Conservation (phyloP, 1,139 yeast genomes). For the Cylindricascospora bacillispora region DNA sequence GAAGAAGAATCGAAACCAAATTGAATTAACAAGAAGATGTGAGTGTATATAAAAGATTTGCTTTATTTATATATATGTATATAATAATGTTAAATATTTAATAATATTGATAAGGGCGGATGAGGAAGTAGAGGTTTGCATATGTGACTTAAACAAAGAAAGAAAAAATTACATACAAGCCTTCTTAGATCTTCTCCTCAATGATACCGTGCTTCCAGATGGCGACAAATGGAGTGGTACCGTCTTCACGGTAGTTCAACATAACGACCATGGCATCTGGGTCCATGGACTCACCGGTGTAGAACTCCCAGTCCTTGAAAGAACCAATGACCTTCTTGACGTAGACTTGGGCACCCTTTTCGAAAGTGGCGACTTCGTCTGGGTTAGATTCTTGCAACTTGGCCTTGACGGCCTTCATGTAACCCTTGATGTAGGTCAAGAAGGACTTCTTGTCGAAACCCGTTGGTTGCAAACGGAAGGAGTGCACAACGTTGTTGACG, state of each 20-base stretch:
- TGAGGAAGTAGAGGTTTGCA: no score
- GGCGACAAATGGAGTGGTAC: constrained; percentile 92
- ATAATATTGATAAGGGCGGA: background rate
- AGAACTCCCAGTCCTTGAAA: constrained; percentile 98
- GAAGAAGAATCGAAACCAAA: no score
- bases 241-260: constrained; percentile 99
- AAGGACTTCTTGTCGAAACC: constrained; percentile 95
- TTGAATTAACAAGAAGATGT: no score
- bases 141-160: no score
- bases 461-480: constrained; percentile 95
- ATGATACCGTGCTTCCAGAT: constrained; percentile 98
- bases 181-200: constrained; percentile 69
- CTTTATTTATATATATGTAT: no score
- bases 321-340: constrained; percentile 90
- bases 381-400: constrained; percentile 81
- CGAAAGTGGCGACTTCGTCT: constrained; percentile 73
- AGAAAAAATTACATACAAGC: background rate
- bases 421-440: constrained; percentile 91
- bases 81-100: no score
- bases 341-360: constrained; percentile 92
- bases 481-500: constrained; percentile 96
- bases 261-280: constrained; percentile 97
- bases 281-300: constrained; percentile 99
- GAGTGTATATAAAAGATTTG: no score
- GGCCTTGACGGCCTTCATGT: constrained; percentile 93